Percentiles rank a stretch among this genome's conserved stretches.
phyloP scores from a whole-genome alignment of 2,329 filamentous ascomycete species.

The Alternaria conjuncta region DNA sequence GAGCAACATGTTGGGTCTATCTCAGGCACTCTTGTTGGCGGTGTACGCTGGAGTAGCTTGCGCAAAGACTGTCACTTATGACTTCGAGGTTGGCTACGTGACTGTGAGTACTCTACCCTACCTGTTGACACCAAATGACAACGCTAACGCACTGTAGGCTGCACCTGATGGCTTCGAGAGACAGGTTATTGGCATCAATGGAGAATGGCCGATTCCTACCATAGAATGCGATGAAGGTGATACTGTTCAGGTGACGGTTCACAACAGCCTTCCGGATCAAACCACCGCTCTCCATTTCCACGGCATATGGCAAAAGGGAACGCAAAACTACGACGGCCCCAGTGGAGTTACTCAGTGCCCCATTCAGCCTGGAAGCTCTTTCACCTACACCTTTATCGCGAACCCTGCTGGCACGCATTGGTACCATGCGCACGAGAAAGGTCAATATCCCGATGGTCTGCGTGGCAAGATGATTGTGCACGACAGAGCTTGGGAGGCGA shows the following conservation, averaged over 20 bases:
- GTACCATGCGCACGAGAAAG: constrained; percentile 69
- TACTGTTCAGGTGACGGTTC: constrained; percentile 41
- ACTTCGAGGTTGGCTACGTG: constrained; percentile 63
- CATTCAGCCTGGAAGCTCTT: constrained; percentile 67
- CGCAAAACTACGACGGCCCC: constrained; percentile 74
- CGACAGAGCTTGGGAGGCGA: constrained; percentile 48
- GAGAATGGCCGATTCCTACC: constrained; percentile 58
- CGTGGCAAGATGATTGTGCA: constrained; percentile 49
- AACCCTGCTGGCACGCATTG: constrained; percentile 61
- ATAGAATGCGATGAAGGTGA: constrained; percentile 67
- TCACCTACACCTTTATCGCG: constrained; percentile 71
- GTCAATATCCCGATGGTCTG: constrained; percentile 51
- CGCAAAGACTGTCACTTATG: constrained; percentile 52
- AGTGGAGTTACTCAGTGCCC: constrained; percentile 72
- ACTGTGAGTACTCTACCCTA: constrained; percentile 12
- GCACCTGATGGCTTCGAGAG: constrained; percentile 70
- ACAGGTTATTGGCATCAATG: constrained; percentile 78
- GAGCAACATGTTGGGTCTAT: constrained; percentile 13
- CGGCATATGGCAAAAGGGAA: constrained; percentile 56
- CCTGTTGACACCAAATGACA: neutral
- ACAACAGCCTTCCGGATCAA: constrained; percentile 34
- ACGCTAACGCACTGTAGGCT: constrained; percentile 1
- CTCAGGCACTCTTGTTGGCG: constrained; percentile 1
- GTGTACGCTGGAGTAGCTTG: constrained; percentile 18
- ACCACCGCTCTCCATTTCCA: constrained; percentile 55